These are phyloP conservation scores for Kwoniella dendrophila DNA, from an alignment of 768 basidiomycete species.

Conservation along the genomic window DNA sequence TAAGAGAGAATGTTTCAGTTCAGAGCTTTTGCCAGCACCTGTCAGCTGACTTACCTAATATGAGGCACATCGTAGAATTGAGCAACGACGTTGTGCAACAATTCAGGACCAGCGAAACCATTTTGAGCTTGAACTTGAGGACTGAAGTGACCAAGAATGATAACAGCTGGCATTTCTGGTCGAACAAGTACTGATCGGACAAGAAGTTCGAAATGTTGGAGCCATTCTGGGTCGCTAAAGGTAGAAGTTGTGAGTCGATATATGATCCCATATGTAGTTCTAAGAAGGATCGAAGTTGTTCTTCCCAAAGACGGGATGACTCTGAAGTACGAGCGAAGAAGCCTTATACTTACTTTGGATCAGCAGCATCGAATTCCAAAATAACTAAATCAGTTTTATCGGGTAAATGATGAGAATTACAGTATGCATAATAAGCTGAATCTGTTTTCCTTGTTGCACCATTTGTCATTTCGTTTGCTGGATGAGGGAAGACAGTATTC, in stretches of 20 bases:
- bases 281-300: neutral
- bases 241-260: neutral
- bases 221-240: constrained; percentile 67
- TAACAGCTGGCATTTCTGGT: constrained; percentile 85
- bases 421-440: constrained; percentile 93
- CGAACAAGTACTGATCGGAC: constrained; percentile 87
- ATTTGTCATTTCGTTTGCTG: constrained; percentile 95
- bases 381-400: constrained; percentile 93
- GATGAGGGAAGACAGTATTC: constrained; percentile 96
- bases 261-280: neutral
- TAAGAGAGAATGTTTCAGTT: neutral
- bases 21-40: neutral
- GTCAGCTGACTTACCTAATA: constrained; percentile 62
- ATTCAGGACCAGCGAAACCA: constrained; percentile 87
- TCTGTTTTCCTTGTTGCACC: constrained; percentile 90
- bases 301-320: neutral
- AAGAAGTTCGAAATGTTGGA: constrained; percentile 87
- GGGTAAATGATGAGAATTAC: constrained; percentile 88
- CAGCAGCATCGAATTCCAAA: constrained; percentile 90
- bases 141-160: constrained; percentile 93
- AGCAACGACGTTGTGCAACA: constrained; percentile 84
- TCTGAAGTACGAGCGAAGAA: neutral
- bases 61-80: constrained; percentile 98
- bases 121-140: constrained; percentile 76
- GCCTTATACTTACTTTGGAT: constrained; percentile 68